Evolutionary conservation across 2,329 filamentous ascomycete species (phyloP), one percentile per base, ranked within the genome.

Genomic region (Colletotrichum musae): DNA sequence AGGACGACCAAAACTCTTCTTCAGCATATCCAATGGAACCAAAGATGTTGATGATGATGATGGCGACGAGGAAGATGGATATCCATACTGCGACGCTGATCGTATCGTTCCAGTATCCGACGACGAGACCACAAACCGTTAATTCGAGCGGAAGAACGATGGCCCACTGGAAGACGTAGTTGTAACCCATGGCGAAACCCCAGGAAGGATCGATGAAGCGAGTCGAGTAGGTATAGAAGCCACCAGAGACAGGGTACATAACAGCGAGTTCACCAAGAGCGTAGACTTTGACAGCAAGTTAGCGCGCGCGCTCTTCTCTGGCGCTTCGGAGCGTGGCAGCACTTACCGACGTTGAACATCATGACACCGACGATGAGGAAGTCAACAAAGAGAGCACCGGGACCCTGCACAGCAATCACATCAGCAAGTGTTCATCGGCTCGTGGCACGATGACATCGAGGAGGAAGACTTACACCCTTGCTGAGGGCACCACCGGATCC

Each of bases 121-220:
- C 81, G 0, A 86, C 87, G 48, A 88, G 79, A 47, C 82, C 81
- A 6, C 80, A 84, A 21, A 87, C 86, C 0, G 85, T 86, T 3
- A 87, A 73, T 73, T 87, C 85, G 56, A 87, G 81, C 2, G 85
- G 85, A 6, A 87, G 72, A 21, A 87, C 84, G 28, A 83, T 79
- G 12, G 81, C 78, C 85, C 85, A 87, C 73, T 86, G 84, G 73
- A 87, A 82, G 65, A 86, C 78, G 57, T 83, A 83, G 73, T 86
- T 85, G 82, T 82, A 85, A 62, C 85, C 85, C 80, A 87, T 85
- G 68, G 85, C 85, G 64, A 87, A 87, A 69, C 85, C 85, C 82
- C 87, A 90, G 1, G 88, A 86, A 15, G 88, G 88, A 74, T 89
- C 88, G 70, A 91, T 86, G 74, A 91, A 91, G 56, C 88, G 88